Base-by-base conservation (phyloP, 2,329 filamentous ascomycete genomes). In the Colletotrichum sp. region DNA sequence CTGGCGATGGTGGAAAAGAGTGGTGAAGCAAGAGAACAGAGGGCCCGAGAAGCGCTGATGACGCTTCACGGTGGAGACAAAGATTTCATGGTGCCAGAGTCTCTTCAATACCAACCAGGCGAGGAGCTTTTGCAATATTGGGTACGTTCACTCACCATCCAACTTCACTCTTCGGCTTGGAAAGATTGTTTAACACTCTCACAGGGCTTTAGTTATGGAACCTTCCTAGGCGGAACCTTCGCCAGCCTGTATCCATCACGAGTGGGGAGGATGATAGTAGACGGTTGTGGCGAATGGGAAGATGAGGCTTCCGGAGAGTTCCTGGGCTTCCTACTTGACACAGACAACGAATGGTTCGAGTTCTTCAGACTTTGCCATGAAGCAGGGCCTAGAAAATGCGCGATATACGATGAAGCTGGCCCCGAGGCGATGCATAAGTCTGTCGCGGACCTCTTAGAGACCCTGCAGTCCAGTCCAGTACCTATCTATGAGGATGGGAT, bases 141-240 rank as follows among this genome's bases (percentile, higher is more conserved):
- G 55, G 66, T 44, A 74, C 68, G 71, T 64, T 22, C 44, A 7
- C 10, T 13, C n/a, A 3, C 10, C 7, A 12, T 12, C 5, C 39
- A 48, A 48, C 18, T 48, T 48, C 2, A 75, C 18, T 34, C 3
- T 15, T 18, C 3, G 10, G 9, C 9, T 10, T 18, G 6, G 8
- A 32, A 28, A 22, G 2, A 10, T 10, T 1, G 3, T 12, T 36
- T 75, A 4, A 59, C 77, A 3, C 74, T 79, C 30, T 78, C 89
- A 44, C 85, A 88, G 82, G 88, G 89, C 0, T 86, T 90, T 70
- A 89, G 87, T 16, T 90, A 90, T 32, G 82, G 84, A 10, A 82
- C 82, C 1, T 39, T 83, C 3, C 79, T 85, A 0, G 84, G 84
- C 9, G 83, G 83, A 39, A 82, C 82, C 70, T 83, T 84, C 76